These are phyloP conservation scores for Solanum chaucha DNA, from an alignment of 257 asterid genomes.

Conservation along the genomic window DNA sequence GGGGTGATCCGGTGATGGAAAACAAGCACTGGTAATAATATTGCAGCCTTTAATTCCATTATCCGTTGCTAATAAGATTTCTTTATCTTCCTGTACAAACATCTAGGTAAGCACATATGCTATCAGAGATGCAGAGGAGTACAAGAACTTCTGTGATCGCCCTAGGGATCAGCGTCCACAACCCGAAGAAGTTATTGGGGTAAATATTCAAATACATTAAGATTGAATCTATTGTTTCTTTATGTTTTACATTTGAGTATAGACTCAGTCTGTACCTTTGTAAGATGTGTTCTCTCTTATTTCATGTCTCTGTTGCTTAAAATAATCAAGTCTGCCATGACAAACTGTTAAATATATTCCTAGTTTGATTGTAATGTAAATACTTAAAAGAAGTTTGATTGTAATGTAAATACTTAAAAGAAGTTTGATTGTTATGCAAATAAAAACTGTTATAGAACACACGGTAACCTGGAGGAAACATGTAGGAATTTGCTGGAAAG, in stretches of 20 bases:
- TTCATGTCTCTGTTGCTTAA: not conserved
- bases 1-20: not conserved
- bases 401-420: not conserved
- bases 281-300: not conserved
- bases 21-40: not conserved
- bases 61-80: not conserved
- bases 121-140: slow-evolving; percentile 95
- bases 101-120: slow-evolving; percentile 74
- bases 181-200: slow-evolving; percentile 95
- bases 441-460: not conserved
- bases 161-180: slow-evolving; percentile 87
- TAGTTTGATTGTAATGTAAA: not conserved
- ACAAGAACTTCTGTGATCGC: slow-evolving; percentile 93
- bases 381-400: not conserved
- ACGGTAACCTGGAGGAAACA: not conserved
- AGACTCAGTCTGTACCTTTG: not conserved
- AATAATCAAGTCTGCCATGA: not conserved
- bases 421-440: not conserved
- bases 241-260: not conserved
- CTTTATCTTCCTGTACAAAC: not conserved
- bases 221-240: not conserved
- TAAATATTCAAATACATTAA: slow-evolving; percentile 8
- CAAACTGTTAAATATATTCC: not conserved
- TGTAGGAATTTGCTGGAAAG: not conserved
- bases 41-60: not conserved